These are phyloP conservation scores for Jacaranda copaia DNA, from an alignment of 257 asterid species.

Conservation along the genomic window DNA sequence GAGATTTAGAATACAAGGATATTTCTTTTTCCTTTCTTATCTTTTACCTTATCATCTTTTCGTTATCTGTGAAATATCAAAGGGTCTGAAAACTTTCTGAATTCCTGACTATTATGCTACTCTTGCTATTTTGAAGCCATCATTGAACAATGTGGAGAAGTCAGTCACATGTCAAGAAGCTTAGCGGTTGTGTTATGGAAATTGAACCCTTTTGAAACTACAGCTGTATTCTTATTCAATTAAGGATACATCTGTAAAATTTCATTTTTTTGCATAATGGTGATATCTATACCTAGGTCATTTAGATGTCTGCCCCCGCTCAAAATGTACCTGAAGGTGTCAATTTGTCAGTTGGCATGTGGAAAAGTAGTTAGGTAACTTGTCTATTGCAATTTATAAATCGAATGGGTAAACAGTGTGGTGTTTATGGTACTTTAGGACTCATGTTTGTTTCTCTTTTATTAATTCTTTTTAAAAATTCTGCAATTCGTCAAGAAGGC, in stretches of 20 bases:
- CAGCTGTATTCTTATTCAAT: background rate
- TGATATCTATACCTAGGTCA: background rate
- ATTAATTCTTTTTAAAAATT: no score
- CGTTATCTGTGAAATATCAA: background rate
- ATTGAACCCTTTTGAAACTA: background rate
- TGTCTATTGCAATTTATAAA: background rate
- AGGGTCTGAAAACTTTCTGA: conserved; percentile 5
- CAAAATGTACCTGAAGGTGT: background rate
- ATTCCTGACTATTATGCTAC: background rate
- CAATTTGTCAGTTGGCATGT: background rate
- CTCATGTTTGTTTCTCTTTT: background rate
- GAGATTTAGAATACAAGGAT: background rate
- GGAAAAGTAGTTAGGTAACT: background rate
- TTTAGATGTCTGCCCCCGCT: background rate
- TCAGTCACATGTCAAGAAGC: background rate
- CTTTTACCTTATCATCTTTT: conserved; percentile 10
- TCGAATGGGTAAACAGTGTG: background rate
- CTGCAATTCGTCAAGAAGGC: no score
- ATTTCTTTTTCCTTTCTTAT: conserved; percentile 16
- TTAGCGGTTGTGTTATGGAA: background rate
- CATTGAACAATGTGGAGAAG: background rate
- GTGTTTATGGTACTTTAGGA: background rate
- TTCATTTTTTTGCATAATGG: background rate
- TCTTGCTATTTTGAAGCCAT: conserved; percentile 1
- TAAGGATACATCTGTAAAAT: background rate